Conservation (phyloP, 805 yeast genomes). For the Millerozyma miso region DNA sequence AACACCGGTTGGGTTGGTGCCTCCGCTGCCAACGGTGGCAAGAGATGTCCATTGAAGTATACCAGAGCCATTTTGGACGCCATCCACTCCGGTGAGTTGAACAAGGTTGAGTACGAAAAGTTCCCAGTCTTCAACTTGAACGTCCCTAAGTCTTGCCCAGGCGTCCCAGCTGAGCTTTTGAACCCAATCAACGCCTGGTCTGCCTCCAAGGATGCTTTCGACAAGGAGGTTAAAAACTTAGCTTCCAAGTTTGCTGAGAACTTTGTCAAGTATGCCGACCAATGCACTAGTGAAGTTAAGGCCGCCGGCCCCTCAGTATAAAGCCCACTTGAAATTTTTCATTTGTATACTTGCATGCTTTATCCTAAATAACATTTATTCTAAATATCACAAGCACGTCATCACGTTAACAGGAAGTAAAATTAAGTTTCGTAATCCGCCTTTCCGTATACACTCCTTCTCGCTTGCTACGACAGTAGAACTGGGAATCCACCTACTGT, state of each 20-base stretch:
- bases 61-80: constrained; percentile 95
- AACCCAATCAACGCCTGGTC: constrained; percentile 86
- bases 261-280: constrained; percentile 78
- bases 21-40: constrained; percentile 88
- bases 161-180: constrained; percentile 79
- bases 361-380: neutral
- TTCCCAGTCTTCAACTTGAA: constrained; percentile 84
- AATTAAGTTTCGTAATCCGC: no score
- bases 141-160: constrained; percentile 76
- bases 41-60: constrained; percentile 95
- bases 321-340: constrained; percentile 1
- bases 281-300: constrained; percentile 79
- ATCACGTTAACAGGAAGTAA: no score
- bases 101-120: constrained; percentile 73
- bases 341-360: neutral
- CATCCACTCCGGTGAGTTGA: constrained; percentile 86
- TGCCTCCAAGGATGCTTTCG: constrained; percentile 37
- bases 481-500: no score
- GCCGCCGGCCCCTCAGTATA: constrained; percentile 81
- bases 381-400: no score
- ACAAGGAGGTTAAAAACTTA: constrained; percentile 48
- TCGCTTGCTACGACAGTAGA: no score
- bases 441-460: no score
- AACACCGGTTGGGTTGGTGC: constrained; percentile 99
- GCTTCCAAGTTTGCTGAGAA: constrained; percentile 80